Base-by-base conservation (phyloP, 768 basidiomycete species). In the Mycena metata region DNA sequence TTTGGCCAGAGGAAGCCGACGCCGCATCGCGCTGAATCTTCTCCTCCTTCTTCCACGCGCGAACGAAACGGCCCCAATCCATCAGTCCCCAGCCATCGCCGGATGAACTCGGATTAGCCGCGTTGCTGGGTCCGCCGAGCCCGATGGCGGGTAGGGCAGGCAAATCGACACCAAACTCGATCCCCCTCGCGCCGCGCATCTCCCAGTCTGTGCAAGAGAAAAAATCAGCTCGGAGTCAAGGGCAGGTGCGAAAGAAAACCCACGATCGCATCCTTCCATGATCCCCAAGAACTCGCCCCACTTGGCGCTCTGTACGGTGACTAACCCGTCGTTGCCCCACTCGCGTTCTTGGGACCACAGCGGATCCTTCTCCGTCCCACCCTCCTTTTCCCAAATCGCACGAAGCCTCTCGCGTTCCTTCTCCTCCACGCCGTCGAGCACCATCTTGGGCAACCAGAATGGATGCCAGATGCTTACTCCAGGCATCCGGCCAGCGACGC, bases 271-370 rank as follows among this genome's bases (percentile, higher is more conserved):
- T 2, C 91, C 92, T 70, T 97, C 93, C 74, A 99, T 83, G 19
- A 89, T 88, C 5, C 98, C 98, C 36, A 99, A 81, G 77, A 96
- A 98, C 75, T 98, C 94, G 19, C 98, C 98, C 96, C 97, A 99
- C 71, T 90, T 90, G 7, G 98, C 95, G 73, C 92, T 94, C 71
- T 93, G 90, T n/a, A 99, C 85, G 17, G 92, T 92, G 17, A 99
- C 96, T 41, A 98, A 84, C 0, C 95, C 96, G 74, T 98, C 96
- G 76, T 98, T 96, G 0, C 96, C 96, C 88, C 90, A 90, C 55
- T 87, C 83, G 19, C 82, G 74, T 46, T 89, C 87, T 59, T 80
- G 80, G 19, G 82, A 82, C 85, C 88, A 89, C 7, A 85, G 72
- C 0, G 85, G 83, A 3, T 74, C 69, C 7, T 26, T 16, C 17